A percentile compares a stretch with the other conserved stretches of the same genome.
These are phyloP conservation scores for Pugionium dolabratum DNA, from an alignment of 345 rosid species.

Conservation along the genomic window DNA sequence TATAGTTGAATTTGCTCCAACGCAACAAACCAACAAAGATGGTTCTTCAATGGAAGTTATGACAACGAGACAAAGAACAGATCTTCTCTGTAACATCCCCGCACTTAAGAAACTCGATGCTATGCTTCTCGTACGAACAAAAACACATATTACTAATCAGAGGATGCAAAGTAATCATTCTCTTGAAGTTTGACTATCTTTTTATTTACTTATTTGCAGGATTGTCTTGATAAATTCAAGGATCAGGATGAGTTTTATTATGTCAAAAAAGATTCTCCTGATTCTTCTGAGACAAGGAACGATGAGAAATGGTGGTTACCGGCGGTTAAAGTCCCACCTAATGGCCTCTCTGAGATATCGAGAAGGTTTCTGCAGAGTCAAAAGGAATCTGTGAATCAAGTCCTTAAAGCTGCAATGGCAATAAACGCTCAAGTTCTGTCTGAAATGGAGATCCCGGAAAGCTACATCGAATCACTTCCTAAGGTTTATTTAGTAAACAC, in stretches of 20 bases:
- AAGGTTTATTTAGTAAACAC: conserved; percentile 48
- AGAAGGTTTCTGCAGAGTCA: conserved; percentile 77
- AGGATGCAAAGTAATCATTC: not conserved
- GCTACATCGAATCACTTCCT: conserved; percentile 82
- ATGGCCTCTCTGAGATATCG: conserved; percentile 67
- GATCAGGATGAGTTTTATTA: conserved; percentile 69
- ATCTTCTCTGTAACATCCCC: conserved; percentile 91
- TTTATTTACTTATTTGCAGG: conserved; percentile 44
- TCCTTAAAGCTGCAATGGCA: conserved; percentile 95
- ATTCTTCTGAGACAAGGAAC: conserved; percentile 55
- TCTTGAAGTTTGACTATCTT: not conserved
- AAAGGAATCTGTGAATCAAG: conserved; percentile 85
- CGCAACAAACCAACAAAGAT: conserved; percentile 61
- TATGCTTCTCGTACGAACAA: conserved; percentile 83
- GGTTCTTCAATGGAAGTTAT: conserved; percentile 70
- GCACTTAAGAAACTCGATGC: conserved; percentile 91
- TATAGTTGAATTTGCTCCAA: conserved; percentile 67
- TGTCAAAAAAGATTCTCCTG: conserved; percentile 64
- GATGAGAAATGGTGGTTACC: conserved; percentile 98
- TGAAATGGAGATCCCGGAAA: conserved; percentile 89
- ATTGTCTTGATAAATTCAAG: conserved; percentile 75
- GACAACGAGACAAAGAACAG: conserved; percentile 77
- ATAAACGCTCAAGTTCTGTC: conserved; percentile 83
- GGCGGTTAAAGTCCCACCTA: conserved; percentile 66
- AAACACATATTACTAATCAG: conserved; percentile 3